Evolutionary conservation across 331 rosid genomes (phyloP).

Genomic region (Rhamnella rubrinervis): DNA sequence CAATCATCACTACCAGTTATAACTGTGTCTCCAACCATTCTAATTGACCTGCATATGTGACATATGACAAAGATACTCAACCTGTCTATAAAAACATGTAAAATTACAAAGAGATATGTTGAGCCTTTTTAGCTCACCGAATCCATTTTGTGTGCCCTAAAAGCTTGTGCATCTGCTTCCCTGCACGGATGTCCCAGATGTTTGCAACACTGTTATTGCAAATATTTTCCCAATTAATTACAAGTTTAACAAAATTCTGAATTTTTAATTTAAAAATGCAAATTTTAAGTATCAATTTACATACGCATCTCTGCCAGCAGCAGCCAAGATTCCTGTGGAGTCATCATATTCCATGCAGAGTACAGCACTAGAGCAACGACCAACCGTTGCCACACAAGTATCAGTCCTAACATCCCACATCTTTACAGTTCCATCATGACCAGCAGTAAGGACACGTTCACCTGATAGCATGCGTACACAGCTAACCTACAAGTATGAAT

Average conservation of each 20-base stretch:
- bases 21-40: slow-evolving; percentile 94
- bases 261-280: slow-evolving; percentile 19
- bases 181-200: slow-evolving; percentile 93
- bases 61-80: slow-evolving; percentile 9
- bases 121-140: slow-evolving; percentile 46
- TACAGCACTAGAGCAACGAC: slow-evolving; percentile 96
- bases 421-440: slow-evolving; percentile 96
- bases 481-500: slow-evolving; percentile 66
- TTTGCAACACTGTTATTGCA: slow-evolving; percentile 65
- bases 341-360: slow-evolving; percentile 97
- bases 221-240: slow-evolving; percentile 26
- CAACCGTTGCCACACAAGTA: slow-evolving; percentile 97
- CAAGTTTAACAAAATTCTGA: slow-evolving; percentile 13
- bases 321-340: slow-evolving; percentile 87
- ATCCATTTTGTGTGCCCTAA: slow-evolving; percentile 95
- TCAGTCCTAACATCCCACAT: slow-evolving; percentile 99
- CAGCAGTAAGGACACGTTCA: slow-evolving; percentile 93
- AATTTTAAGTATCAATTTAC: slow-evolving; percentile 29
- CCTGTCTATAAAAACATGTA: slow-evolving; percentile 4
- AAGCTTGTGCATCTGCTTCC: slow-evolving; percentile 94
- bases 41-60: slow-evolving; percentile 70
- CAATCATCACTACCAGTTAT: slow-evolving; percentile 98
- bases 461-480: slow-evolving; percentile 95
- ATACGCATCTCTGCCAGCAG: slow-evolving; percentile 96
- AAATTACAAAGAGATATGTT: slow-evolving; percentile 10